Base-by-base conservation (phyloP, 345 rosid genomes). In the Schrenkiella parvula region DNA sequence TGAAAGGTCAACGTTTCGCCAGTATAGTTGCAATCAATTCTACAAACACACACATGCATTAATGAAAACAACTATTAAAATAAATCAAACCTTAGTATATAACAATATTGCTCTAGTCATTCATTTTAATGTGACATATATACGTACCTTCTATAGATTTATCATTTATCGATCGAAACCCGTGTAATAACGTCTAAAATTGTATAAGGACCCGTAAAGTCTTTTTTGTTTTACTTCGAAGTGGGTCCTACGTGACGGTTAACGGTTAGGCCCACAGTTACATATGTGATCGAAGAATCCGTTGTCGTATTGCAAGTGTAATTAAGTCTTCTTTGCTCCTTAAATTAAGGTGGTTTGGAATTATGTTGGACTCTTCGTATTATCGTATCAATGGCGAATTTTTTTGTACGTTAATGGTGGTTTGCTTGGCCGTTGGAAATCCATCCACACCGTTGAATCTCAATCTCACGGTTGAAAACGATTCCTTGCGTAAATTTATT, bases 11-110 rank as follows among this genome's bases (percentile, higher is more conserved):
- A 18, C 1, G 56, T 77, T 37, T 10, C 34, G 0, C 89, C 85
- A 0, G 65, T 75, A 55, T 79, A 88, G 53, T 81, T 72, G 78
- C 95, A 89, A 23, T 68, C 48, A 31, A 87, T 87, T 46, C 96
- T 89, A 81, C 64, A 47, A 42, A 32, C 4, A 22, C 4, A 63
- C 34, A 63, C 29, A 53, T 42, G 8, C 13, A 3, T 31, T n/a
- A 50, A 43, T 10, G 9, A 8, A 31, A 68, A 8, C 3, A 9
- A 32, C 4, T 26, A 35, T 18, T 35, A 67, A 10, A 13, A 21
- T 14, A 4, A 58, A 37, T 60, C 2, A 8, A 59, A 55, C 17
- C 53, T 21, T 13, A n/a, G 3, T 48, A 44, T 18, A 43, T 4
- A 64, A 66, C 4, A 42, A 9, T 46, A 21, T 46, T 19, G 3